A percentile compares a stretch with the other conserved stretches of the same genome.
Evolutionary conservation across 2,329 filamentous ascomycete genomes (phyloP).

Genomic region (Penicillium sp.): DNA sequence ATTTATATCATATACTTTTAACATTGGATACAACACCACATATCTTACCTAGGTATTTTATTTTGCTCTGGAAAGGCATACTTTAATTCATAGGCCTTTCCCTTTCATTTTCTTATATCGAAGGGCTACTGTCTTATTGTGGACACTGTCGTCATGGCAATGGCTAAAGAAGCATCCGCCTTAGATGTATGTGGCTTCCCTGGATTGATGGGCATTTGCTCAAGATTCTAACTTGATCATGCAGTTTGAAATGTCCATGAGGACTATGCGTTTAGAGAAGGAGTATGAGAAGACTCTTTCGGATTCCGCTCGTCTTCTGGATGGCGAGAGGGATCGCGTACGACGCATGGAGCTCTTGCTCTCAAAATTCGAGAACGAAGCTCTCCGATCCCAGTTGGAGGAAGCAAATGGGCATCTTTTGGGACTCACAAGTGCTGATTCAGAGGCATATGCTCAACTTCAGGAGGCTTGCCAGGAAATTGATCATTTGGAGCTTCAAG

Average conservation of each 20-base stretch:
- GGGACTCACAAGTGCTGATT: slow-evolving; percentile 47
- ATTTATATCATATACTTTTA: background rate
- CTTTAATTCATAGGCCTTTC: background rate
- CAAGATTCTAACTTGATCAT: slow-evolving; percentile 8
- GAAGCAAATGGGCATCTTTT: slow-evolving; percentile 57
- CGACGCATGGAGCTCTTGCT: slow-evolving; percentile 68
- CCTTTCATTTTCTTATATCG: background rate
- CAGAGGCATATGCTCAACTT: slow-evolving; percentile 48
- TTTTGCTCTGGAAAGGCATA: background rate
- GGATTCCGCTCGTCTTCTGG: slow-evolving; percentile 65
- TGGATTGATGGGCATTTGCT: background rate
- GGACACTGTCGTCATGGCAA: slow-evolving; percentile 14
- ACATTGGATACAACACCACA: background rate
- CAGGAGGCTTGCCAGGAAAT: slow-evolving; percentile 51
- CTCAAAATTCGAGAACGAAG: slow-evolving; percentile 72
- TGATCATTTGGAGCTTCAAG: slow-evolving; percentile 25
- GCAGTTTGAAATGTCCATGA: slow-evolving; percentile 50
- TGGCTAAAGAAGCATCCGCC: slow-evolving; percentile 12
- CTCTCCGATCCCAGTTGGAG: slow-evolving; percentile 64
- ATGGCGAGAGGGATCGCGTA: slow-evolving; percentile 72
- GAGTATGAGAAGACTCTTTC: slow-evolving; percentile 67
- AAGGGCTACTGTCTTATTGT: background rate
- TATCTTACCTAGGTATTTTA: background rate
- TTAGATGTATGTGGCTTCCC: slow-evolving; percentile 28
- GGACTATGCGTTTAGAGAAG: slow-evolving; percentile 62